phyloP scores from a whole-genome alignment of 306 rosid genomes.

The Medicago lupulina region DNA sequence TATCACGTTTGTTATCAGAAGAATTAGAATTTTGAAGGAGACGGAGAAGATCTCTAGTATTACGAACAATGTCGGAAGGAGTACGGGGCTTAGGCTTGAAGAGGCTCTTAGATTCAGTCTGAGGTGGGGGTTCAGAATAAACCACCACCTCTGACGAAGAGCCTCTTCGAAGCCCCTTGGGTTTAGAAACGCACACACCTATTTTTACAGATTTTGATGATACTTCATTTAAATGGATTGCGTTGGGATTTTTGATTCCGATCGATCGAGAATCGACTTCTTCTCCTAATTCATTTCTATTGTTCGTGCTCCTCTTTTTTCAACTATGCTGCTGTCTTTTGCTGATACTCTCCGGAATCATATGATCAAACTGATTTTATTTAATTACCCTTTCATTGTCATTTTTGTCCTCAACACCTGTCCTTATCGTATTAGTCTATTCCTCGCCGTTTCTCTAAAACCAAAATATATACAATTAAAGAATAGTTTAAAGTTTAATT shows the following conservation, averaged over 20 bases:
- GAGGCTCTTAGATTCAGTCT: slow-evolving; percentile 61
- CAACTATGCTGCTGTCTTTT: not conserved
- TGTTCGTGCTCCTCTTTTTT: not conserved
- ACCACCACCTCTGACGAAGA: slow-evolving; percentile 48
- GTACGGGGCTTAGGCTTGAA: slow-evolving; percentile 87
- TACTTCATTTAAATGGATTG: not conserved
- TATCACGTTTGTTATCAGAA: slow-evolving; percentile 61
- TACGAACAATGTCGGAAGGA: slow-evolving; percentile 77
- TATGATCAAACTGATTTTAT: slow-evolving; percentile 1
- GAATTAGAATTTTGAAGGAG: slow-evolving; percentile 45
- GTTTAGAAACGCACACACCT: slow-evolving; percentile 52
- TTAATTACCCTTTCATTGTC: not conserved
- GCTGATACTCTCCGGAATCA: not conserved
- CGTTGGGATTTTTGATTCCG: slow-evolving; percentile 15
- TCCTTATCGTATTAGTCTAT: not conserved
- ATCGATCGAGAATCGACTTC: not conserved
- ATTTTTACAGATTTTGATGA: slow-evolving; percentile 37
- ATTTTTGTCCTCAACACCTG: not conserved
- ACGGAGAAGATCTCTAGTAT: slow-evolving; percentile 75
- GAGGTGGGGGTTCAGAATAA: slow-evolving; percentile 37
- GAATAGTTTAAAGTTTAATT: too few species aligned
- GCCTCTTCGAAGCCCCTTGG: slow-evolving; percentile 44
- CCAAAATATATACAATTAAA: too few species aligned
- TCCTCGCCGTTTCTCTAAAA: not conserved
- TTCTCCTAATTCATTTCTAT: not conserved